These are phyloP conservation scores for Globisporangium yorkense DNA, from an alignment of 352 stramenopile genomes.

Conservation along the genomic window DNA sequence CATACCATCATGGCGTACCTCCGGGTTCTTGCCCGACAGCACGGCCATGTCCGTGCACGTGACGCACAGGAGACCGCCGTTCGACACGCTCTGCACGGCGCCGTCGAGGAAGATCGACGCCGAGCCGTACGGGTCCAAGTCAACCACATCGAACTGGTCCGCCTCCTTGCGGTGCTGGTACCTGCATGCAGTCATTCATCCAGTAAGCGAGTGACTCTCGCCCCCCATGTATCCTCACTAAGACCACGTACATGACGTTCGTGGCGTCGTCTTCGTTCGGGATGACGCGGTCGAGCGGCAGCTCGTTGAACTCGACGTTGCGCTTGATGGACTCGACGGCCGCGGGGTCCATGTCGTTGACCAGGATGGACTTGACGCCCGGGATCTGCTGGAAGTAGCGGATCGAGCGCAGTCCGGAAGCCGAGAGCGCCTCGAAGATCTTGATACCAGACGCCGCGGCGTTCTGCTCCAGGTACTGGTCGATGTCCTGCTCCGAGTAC, in stretches of 20 bases:
- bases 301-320: conserved; percentile 92
- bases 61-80: conserved; percentile 97
- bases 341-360: conserved; percentile 98
- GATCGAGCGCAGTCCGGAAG: conserved; percentile 97
- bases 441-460: conserved; percentile 87
- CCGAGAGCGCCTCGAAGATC: conserved; percentile 98
- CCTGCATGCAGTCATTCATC: conserved; percentile 5
- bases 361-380: conserved; percentile 94
- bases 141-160: conserved; percentile 98
- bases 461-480: conserved; percentile 50
- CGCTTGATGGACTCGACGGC: conserved; percentile 94
- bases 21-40: conserved; percentile 83
- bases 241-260: conserved; percentile 69
- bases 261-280: conserved; percentile 83
- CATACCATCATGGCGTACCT: conserved; percentile 24
- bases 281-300: conserved; percentile 78
- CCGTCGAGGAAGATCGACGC: conserved; percentile 98
- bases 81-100: conserved; percentile 93
- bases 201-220: not conserved
- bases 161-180: conserved; percentile 75
- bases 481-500: conserved; percentile 66
- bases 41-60: conserved; percentile 99
- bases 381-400: conserved; percentile 99
- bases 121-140: conserved; percentile 99
- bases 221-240: not conserved